Conservation (phyloP, 2,329 filamentous ascomycete genomes). For the Emergomyces africanus region DNA sequence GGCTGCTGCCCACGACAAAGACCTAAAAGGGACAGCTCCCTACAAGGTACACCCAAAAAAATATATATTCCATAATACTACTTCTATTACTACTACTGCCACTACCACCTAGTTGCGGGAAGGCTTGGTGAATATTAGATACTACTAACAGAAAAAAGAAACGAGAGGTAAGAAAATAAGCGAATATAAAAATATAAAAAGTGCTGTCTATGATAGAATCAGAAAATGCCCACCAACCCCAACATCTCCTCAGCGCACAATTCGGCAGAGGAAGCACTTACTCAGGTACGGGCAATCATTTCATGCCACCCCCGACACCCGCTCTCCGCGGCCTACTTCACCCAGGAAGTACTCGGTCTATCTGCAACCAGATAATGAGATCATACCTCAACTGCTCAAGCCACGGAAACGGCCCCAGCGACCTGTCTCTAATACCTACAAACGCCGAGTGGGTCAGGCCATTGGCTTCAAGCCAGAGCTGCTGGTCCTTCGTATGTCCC, state of each 20-base stretch:
- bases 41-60: no score
- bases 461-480: conserved; percentile 11
- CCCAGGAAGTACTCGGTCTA: conserved; percentile 9
- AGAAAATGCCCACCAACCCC: background rate
- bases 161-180: background rate
- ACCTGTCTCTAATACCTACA: conserved; percentile 1
- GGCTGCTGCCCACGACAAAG: no score
- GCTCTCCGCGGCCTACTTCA: no score
- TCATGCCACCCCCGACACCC: background rate
- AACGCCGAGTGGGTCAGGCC: conserved; percentile 3
- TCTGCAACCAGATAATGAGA: conserved; percentile 7
- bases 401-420: conserved; percentile 3
- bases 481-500: conserved; percentile 3
- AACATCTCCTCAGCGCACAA: background rate
- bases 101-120: background rate
- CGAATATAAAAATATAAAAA: background rate
- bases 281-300: background rate
- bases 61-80: no score
- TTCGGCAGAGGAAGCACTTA: background rate
- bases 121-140: background rate
- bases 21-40: no score
- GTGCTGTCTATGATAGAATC: background rate
- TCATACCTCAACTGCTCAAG: conserved; percentile 5
- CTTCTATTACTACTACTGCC: no score
- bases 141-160: background rate